phyloP scores from a whole-genome alignment of 176 grass and related monocot species.

The Cenchrus purpureus region DNA sequence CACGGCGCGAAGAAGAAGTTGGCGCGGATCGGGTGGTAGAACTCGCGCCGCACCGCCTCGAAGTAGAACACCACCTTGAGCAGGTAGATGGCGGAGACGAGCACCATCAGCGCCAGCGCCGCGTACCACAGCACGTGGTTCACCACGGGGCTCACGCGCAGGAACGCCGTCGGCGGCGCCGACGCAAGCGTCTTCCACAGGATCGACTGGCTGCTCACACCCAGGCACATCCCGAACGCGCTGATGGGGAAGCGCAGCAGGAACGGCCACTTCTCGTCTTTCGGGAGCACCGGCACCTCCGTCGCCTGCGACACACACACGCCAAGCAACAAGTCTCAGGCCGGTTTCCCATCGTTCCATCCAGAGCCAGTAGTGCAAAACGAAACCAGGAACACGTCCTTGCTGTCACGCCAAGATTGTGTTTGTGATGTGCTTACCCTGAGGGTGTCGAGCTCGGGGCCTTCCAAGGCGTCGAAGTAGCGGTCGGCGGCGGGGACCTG shows the following conservation, averaged over 20 bases:
- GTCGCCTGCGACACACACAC: conserved; percentile 47
- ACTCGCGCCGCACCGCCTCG: conserved; percentile 88
- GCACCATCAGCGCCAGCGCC: conserved; percentile 52
- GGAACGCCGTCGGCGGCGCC: conserved; percentile 63
- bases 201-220: conserved; percentile 89
- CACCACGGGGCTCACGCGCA: conserved; percentile 58
- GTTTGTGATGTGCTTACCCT: conserved; percentile 35
- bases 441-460: conserved; percentile 90
- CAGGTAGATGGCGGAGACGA: conserved; percentile 70
- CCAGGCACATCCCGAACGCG: conserved; percentile 88
- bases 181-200: conserved; percentile 82
- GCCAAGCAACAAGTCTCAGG: neutral
- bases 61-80: conserved; percentile 89
- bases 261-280: conserved; percentile 93
- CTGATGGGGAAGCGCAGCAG: conserved; percentile 88
- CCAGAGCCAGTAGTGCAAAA: neutral
- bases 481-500: conserved; percentile 69
- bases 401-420: neutral
- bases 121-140: conserved; percentile 73
- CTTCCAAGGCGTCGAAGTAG: conserved; percentile 92
- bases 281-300: conserved; percentile 78
- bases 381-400: neutral
- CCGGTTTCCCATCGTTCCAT: too few species aligned
- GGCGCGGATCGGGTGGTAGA: conserved; percentile 84
- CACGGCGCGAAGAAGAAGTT: conserved; percentile 99